phyloP scores from a whole-genome alignment of 176 grass and related monocot species.

The Metroxylon sagu region DNA sequence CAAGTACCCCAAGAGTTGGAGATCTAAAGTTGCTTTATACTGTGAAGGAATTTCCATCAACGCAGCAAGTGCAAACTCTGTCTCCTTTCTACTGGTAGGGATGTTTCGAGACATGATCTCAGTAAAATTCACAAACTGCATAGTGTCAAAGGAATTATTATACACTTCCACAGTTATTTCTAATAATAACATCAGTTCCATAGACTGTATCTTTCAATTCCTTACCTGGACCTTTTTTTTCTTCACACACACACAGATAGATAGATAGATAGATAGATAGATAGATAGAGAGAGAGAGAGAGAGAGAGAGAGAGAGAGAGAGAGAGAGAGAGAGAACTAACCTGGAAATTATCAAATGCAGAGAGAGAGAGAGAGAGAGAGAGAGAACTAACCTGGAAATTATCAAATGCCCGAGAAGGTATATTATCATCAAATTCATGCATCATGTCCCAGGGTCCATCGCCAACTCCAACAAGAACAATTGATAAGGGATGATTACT shows the following conservation, averaged over 20 bases:
- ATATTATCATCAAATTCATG: slow-evolving; percentile 96
- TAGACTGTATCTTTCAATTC: too few relatives aligned
- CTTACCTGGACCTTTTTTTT: too few relatives aligned
- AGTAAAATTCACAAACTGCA: slow-evolving; percentile 98
- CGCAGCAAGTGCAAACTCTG: slow-evolving; percentile 82
- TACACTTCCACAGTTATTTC: too few relatives aligned
- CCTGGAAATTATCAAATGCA: slow-evolving; percentile 99
- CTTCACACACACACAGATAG: too few relatives aligned
- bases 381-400: slow-evolving; percentile 65
- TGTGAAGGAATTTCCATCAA: slow-evolving; percentile 95
- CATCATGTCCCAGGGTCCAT: slow-evolving; percentile 99
- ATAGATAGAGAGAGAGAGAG: too few relatives aligned
- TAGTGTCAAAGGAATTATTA: too few relatives aligned
- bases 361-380: too few relatives aligned
- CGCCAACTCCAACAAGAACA: slow-evolving; percentile 94
- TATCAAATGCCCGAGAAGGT: slow-evolving; percentile 88
- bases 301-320: too few relatives aligned
- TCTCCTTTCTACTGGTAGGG: slow-evolving; percentile 68
- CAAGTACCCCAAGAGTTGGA: slow-evolving; percentile 82
- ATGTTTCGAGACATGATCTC: slow-evolving; percentile 95
- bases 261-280: too few relatives aligned
- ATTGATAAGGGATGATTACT: slow-evolving; percentile 85
- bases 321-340: too few relatives aligned
- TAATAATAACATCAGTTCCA: too few relatives aligned
- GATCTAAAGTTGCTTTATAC: slow-evolving; percentile 93